phyloP scores from a whole-genome alignment of 495 filamentous ascomycete genomes.

The Aspergillus cristatus region DNA sequence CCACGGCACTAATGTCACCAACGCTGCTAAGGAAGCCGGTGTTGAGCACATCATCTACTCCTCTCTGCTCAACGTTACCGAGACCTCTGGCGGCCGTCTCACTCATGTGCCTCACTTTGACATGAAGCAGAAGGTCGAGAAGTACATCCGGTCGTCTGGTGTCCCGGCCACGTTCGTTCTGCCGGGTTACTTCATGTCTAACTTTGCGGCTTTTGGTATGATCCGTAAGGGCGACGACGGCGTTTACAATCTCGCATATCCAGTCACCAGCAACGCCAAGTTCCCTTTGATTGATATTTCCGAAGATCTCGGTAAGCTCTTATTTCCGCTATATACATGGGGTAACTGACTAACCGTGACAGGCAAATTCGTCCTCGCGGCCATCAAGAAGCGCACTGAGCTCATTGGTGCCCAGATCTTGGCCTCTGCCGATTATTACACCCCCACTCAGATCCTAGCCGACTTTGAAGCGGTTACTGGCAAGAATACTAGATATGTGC shows the following conservation, averaged over 20 bases:
- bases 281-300: constrained; percentile 45
- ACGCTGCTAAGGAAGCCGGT: constrained; percentile 24
- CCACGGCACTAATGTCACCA: constrained; percentile 50
- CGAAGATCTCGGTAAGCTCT: constrained; percentile 36
- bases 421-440: constrained; percentile 43
- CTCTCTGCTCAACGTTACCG: constrained; percentile 19
- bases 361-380: constrained; percentile 47
- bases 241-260: constrained; percentile 5
- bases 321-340: not conserved
- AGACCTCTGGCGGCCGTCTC: constrained; percentile 22
- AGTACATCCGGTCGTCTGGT: constrained; percentile 42
- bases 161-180: constrained; percentile 48
- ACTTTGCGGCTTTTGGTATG: constrained; percentile 15
- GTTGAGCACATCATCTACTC: constrained; percentile 24
- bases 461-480: constrained; percentile 41
- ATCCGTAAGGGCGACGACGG: constrained; percentile 14
- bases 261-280: constrained; percentile 16
- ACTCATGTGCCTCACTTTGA: constrained; percentile 54
- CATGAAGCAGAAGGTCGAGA: constrained; percentile 48
- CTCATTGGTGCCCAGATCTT: constrained; percentile 14
- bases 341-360: not conserved
- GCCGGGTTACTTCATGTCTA: constrained; percentile 53
- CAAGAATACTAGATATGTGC: constrained; percentile 29
- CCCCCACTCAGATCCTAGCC: constrained; percentile 34
- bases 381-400: constrained; percentile 15